Conservation (phyloP, 805 yeast genomes). For the Metschnikowia rubicola region DNA sequence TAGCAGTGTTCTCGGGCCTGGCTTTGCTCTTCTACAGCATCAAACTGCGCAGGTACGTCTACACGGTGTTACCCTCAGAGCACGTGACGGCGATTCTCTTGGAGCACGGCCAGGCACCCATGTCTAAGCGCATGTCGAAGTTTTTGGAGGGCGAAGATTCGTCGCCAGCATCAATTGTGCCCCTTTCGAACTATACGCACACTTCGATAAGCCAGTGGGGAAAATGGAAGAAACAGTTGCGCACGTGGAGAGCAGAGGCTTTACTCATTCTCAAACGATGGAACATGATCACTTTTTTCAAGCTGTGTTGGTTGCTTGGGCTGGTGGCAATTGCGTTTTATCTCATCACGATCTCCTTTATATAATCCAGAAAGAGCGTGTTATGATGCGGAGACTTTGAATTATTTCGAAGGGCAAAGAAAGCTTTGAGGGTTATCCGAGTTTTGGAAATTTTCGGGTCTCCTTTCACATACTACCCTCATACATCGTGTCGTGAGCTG, state of each 20-base stretch:
- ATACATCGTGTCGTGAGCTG: no score
- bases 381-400: not conserved
- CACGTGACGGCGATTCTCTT: conserved; percentile 9
- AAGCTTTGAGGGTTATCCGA: no score
- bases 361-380: not conserved
- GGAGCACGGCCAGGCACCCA: conserved; percentile 9
- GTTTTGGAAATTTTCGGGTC: no score
- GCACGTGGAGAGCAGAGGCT: conserved; percentile 3
- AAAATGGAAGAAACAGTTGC: not conserved
- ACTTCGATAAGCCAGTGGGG: conserved; percentile 2
- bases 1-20: conserved; percentile 32
- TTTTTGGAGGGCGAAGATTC: conserved; percentile 32
- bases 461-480: no score
- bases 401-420: no score
- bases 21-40: conserved; percentile 29
- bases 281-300: conserved; percentile 8
- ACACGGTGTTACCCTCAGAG: conserved; percentile 27
- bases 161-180: conserved; percentile 7
- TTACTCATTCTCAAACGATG: conserved; percentile 2
- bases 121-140: conserved; percentile 26
- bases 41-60: conserved; percentile 27
- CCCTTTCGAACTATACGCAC: conserved; percentile 7
- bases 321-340: conserved; percentile 3
- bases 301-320: conserved; percentile 10
- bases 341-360: conserved; percentile 1